Conservation (phyloP, 2,329 filamentous ascomycete species). For the Diplodia sapinea region DNA sequence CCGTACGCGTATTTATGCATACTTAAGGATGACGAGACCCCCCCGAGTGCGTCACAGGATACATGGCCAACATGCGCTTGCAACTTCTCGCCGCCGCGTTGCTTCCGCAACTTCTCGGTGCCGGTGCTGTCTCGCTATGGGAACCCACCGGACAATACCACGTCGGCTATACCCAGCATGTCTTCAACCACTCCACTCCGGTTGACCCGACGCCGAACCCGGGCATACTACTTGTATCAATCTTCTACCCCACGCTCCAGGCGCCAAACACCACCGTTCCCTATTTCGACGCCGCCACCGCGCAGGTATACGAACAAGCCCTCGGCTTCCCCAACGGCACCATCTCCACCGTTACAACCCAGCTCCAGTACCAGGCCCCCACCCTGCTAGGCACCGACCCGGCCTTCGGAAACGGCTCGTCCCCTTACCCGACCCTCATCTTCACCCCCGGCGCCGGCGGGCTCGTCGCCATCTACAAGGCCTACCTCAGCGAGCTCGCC, state of each 20-base stretch:
- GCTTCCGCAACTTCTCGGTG: too few relatives aligned
- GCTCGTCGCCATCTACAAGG: conserved; percentile 25
- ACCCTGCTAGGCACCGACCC: conserved; percentile 3
- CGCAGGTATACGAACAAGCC: conserved; percentile 32
- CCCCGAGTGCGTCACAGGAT: too few relatives aligned
- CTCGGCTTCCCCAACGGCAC: neutral
- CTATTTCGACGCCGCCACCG: conserved; percentile 38
- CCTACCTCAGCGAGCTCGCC: conserved; percentile 11
- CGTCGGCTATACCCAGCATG: conserved; percentile 38
- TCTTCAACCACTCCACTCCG: conserved; percentile 39
- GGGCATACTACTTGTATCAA: conserved; percentile 36
- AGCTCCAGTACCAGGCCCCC: conserved; percentile 12
- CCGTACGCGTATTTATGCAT: too few relatives aligned
- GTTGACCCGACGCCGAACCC: conserved; percentile 36
- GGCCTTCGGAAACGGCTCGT: conserved; percentile 17
- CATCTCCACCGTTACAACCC: conserved; percentile 32
- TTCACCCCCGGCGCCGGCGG: conserved; percentile 24
- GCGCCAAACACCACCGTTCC: conserved; percentile 33
- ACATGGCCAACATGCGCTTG: too few relatives aligned
- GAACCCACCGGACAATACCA: conserved; percentile 37
- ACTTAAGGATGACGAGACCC: too few relatives aligned
- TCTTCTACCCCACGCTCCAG: conserved; percentile 39
- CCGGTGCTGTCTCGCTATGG: conserved; percentile 9
- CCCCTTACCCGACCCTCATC: conserved; percentile 20
- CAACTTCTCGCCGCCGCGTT: too few relatives aligned